These are phyloP conservation scores for Arthrobotrys sphaeroides DNA, from an alignment of 2,329 filamentous ascomycete species.

Conservation along the genomic window DNA sequence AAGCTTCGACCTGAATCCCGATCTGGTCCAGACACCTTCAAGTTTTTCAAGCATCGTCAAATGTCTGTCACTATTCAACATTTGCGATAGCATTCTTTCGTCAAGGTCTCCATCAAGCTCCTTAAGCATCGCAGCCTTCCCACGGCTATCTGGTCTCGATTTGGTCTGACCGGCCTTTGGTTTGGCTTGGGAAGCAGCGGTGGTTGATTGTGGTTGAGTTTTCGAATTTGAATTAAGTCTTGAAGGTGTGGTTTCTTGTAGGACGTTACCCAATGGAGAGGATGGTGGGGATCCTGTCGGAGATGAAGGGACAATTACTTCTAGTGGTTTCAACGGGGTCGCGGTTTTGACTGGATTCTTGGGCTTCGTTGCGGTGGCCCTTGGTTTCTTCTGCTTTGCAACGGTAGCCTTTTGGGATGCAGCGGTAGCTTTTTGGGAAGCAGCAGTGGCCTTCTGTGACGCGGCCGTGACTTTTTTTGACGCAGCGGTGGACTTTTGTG, in stretches of 20 bases:
- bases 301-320: background rate
- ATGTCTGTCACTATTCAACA: conserved; percentile 49
- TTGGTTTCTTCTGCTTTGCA: conserved; percentile 20
- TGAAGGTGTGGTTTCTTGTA: background rate
- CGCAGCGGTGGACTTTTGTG: conserved; percentile 1
- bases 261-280: background rate
- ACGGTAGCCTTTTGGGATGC: background rate
- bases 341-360: background rate
- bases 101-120: conserved; percentile 17
- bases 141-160: background rate
- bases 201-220: background rate
- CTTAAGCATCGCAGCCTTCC: background rate
- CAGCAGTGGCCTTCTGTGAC: background rate
- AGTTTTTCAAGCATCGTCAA: conserved; percentile 47
- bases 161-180: background rate
- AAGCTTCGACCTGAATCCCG: conserved; percentile 22
- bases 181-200: background rate
- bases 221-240: background rate
- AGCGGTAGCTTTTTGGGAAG: background rate
- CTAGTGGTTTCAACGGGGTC: background rate
- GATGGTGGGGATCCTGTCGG: background rate
- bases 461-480: background rate
- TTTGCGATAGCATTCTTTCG: conserved; percentile 31
- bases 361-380: background rate
- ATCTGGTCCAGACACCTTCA: conserved; percentile 26